Evolutionary conservation across 768 basidiomycete species (phyloP).

Genomic region (Hydnomerulius pinastri): DNA sequence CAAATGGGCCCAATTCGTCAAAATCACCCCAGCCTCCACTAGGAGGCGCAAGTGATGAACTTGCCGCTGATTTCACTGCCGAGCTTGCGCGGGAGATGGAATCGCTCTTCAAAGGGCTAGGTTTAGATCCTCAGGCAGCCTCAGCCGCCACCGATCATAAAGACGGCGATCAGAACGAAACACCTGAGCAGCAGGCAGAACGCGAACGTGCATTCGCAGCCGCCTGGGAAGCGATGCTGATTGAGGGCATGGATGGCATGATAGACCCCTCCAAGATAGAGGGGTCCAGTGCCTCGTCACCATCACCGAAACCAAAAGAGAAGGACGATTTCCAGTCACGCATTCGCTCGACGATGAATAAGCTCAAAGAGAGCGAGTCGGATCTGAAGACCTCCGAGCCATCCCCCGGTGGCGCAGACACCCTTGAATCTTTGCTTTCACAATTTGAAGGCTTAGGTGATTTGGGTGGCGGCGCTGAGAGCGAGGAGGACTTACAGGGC

Average conservation of each 20-base stretch:
- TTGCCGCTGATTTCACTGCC: slow-evolving; percentile 36
- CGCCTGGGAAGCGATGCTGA: slow-evolving; percentile 73
- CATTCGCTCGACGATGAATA: slow-evolving; percentile 73
- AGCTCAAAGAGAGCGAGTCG: slow-evolving; percentile 68
- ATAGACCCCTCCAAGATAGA: slow-evolving; percentile 12
- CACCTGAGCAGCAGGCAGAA: slow-evolving; percentile 13
- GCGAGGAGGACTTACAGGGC: slow-evolving; percentile 58
- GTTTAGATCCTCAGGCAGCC: slow-evolving; percentile 12
- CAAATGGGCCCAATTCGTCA: slow-evolving; percentile 18
- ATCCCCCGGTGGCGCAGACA: slow-evolving; percentile 26
- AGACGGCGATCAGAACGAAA: neutral
- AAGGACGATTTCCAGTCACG: slow-evolving; percentile 62
- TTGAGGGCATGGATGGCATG: slow-evolving; percentile 58
- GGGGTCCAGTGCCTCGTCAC: neutral
- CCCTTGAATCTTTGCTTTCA: slow-evolving; percentile 55
- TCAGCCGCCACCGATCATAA: slow-evolving; percentile 14
- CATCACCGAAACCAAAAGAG: slow-evolving; percentile 11
- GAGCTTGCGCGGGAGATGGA: slow-evolving; percentile 49
- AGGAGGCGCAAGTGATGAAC: slow-evolving; percentile 1
- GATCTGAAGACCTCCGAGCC: slow-evolving; percentile 22
- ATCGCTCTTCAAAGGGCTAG: slow-evolving; percentile 34
- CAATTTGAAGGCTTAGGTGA: slow-evolving; percentile 38
- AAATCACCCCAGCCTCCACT: slow-evolving; percentile 16
- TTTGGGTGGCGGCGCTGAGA: slow-evolving; percentile 38
- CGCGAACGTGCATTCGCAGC: slow-evolving; percentile 48